Conservation (phyloP, 2,329 filamentous ascomycete species). For the Trichoderma pleuroti region DNA sequence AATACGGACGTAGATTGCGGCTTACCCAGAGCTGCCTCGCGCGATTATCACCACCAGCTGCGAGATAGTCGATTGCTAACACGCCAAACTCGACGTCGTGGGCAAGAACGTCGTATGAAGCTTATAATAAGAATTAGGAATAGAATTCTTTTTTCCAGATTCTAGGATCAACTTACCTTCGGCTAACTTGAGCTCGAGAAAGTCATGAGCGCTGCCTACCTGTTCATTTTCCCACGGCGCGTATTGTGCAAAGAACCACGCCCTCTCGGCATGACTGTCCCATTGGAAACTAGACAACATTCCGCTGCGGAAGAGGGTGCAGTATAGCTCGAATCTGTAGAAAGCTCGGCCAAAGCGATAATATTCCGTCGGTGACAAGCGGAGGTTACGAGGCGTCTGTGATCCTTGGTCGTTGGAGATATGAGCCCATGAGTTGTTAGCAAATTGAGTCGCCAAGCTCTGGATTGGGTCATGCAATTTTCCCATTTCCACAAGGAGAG, state of each 20-base stretch:
- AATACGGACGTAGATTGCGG: background rate
- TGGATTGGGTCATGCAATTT: background rate
- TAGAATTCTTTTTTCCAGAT: background rate
- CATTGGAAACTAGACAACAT: background rate
- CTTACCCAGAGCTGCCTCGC: background rate
- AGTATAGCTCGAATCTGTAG: background rate
- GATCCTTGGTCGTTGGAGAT: background rate
- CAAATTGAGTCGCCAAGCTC: background rate
- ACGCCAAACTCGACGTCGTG: background rate
- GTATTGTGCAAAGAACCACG: background rate
- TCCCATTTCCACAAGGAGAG: background rate
- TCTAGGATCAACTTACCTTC: background rate
- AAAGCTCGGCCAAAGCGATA: background rate
- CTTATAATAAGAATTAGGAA: background rate
- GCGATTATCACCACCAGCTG: background rate
- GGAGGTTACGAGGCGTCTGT: rapidly evolving
- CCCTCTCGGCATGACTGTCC: background rate
- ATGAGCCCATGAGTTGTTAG: background rate
- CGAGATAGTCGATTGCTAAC: background rate
- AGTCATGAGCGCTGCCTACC: background rate
- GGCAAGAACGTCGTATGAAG: background rate
- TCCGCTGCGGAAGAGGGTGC: background rate
- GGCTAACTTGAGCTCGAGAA: background rate
- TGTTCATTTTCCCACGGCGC: background rate
- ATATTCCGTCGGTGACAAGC: background rate